These are phyloP conservation scores for Sugiyamaella grinbergsii DNA, from an alignment of 1,139 yeast species.

Conservation along the genomic window DNA sequence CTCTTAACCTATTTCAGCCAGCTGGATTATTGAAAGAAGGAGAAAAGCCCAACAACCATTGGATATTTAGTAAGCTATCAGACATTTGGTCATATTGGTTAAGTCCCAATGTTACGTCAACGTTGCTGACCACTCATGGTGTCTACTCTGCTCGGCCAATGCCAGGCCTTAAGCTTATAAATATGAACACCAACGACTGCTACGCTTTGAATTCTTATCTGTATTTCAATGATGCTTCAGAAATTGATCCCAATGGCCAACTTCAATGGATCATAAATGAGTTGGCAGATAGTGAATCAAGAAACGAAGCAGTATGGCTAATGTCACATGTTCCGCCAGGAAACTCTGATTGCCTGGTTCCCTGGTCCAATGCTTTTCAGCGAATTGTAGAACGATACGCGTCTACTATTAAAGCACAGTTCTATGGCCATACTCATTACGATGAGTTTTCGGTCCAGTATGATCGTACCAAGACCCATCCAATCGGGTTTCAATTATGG, in stretches of 20 bases:
- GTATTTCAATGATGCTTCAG: slow-evolving; percentile 53
- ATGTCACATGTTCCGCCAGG: slow-evolving; percentile 67
- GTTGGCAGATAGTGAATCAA: slow-evolving; percentile 57
- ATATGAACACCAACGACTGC: slow-evolving; percentile 68
- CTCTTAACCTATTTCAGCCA: slow-evolving; percentile 55
- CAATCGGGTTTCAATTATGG: slow-evolving; percentile 45
- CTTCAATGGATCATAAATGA: slow-evolving; percentile 63
- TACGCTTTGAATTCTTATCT: slow-evolving; percentile 65
- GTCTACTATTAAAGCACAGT: slow-evolving; percentile 63
- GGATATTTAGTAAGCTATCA: slow-evolving; percentile 63
- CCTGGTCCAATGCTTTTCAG: slow-evolving; percentile 59
- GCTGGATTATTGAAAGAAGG: slow-evolving; percentile 57
- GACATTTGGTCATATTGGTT: slow-evolving; percentile 51
- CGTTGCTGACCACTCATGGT: slow-evolving; percentile 39
- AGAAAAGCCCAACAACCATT: slow-evolving; percentile 53
- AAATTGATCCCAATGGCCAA: slow-evolving; percentile 63
- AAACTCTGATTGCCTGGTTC: slow-evolving; percentile 54
- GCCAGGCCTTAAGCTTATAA: slow-evolving; percentile 61
- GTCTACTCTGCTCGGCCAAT: slow-evolving; percentile 62
- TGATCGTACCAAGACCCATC: slow-evolving; percentile 57
- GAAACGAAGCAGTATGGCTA: slow-evolving; percentile 68
- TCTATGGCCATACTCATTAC: slow-evolving; percentile 72
- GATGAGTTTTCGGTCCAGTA: slow-evolving; percentile 67
- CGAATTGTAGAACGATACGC: slow-evolving; percentile 66
- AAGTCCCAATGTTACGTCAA: slow-evolving; percentile 34